Base-by-base conservation (phyloP, 805 yeast genomes). In the Barnettozyma siamensis region DNA sequence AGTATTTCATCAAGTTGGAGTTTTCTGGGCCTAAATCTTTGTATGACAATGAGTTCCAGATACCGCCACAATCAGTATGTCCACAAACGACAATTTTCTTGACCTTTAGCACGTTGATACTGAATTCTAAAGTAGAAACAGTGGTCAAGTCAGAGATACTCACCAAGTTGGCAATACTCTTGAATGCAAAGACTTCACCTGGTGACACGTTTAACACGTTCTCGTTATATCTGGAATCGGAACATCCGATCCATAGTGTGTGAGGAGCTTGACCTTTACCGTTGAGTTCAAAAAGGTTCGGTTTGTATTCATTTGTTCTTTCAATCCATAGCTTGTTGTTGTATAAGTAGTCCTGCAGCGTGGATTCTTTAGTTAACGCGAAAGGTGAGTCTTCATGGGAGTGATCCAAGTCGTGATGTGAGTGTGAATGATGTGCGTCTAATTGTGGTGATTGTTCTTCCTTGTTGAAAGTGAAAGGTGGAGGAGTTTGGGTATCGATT, bases 61-160 rank as follows among this genome's bases (percentile, higher is more conserved):
- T 78, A 24, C 96, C 97, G 37, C 96, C 96, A 70, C 98, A 89
- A 62, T 87, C 95, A 26, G 93, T 83, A 64, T 89, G 98, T 4
- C 97, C 98, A 64, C 96, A 86, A 6, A 89, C 83, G 41, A 89
- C 73, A 39, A 89, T 78, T 57, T 85, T 87, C 49, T 72, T 73
- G 31, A 91, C 94, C 55, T 84, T 83, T 45, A 89, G 70, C 12
- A 82, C 87, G 50, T 86, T 88, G 50, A 91, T 77, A 5, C 96
- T 95, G 56, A 86, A 87, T 62, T 89, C 96, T 24, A 91, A 66
- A 3, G 88, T 88, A 0, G 95, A 81, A 58, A 77, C 78, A 16
- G 83, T 72, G 31, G 88, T 75, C 34, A 83, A 66, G 60, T 91
- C 97, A 42, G 78, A 75, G 38, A 66, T 62, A 41, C 78, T 73